Evolutionary conservation across 495 filamentous ascomycete genomes (phyloP).

Genomic region (Podospora pseudocomata): DNA sequence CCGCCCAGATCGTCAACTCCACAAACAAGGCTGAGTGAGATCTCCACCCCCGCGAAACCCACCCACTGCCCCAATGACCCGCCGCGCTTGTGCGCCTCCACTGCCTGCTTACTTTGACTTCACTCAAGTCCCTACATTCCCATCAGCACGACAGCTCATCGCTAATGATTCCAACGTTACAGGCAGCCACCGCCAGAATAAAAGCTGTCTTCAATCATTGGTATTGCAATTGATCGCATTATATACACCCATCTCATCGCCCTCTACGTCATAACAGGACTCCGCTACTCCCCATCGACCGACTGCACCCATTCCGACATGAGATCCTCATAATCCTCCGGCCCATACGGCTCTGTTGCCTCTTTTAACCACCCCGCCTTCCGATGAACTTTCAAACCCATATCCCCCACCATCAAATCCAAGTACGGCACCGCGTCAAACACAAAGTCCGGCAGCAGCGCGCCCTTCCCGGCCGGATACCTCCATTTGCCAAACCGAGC

Average conservation of each 20-base stretch:
- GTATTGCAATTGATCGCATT: neutral
- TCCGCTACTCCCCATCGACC: neutral
- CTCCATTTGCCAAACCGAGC: slow-evolving; percentile 67
- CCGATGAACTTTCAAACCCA: slow-evolving; percentile 51
- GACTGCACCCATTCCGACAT: slow-evolving; percentile 52
- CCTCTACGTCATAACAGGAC: neutral
- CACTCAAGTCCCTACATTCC: neutral
- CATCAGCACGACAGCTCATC: no score
- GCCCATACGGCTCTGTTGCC: slow-evolving; percentile 53
- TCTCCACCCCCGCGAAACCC: neutral
- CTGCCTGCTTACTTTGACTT: neutral
- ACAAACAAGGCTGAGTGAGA: neutral
- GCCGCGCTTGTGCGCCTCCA: neutral
- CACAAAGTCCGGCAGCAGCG: slow-evolving; percentile 64
- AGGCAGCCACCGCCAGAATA: neutral
- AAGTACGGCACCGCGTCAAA: slow-evolving; percentile 78
- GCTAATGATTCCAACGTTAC: no score
- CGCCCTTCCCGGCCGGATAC: slow-evolving; percentile 62
- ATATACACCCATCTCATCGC: neutral
- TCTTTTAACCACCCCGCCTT: slow-evolving; percentile 48
- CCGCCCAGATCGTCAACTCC: neutral
- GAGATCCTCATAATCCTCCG: slow-evolving; percentile 59
- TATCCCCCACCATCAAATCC: slow-evolving; percentile 64
- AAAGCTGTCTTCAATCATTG: neutral
- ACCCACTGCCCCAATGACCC: neutral